Conservation (phyloP, 176 grass and related monocot genomes). For the Otatea glauca region DNA sequence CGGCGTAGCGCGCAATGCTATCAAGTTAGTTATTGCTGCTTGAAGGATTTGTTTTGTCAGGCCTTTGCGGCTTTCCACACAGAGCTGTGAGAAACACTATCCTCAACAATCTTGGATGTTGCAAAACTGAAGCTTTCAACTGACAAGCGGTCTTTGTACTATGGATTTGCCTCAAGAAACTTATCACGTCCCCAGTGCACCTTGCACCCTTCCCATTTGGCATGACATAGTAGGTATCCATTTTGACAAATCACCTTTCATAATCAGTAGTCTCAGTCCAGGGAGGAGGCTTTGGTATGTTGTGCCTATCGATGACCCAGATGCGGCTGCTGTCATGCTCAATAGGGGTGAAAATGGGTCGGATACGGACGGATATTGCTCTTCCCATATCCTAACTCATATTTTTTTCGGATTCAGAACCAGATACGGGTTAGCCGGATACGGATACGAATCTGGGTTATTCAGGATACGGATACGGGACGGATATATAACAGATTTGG, state of each 20-base stretch:
- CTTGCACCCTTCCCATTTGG: constrained; percentile 82
- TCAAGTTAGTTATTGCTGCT: too few relatives aligned
- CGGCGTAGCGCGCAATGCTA: too few relatives aligned
- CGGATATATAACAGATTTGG: too few relatives aligned
- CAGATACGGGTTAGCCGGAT: too few relatives aligned
- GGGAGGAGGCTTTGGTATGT: constrained; percentile 77
- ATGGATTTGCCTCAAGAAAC: constrained; percentile 73
- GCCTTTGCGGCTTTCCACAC: constrained; percentile 54
- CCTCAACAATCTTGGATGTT: constrained; percentile 68
- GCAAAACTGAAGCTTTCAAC: constrained; percentile 73
- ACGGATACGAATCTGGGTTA: too few relatives aligned
- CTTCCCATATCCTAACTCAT: too few relatives aligned
- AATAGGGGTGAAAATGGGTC: too few relatives aligned
- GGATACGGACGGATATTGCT: too few relatives aligned
- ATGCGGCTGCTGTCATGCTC: constrained; percentile 69
- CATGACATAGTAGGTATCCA: constrained; percentile 84
- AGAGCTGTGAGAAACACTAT: constrained; percentile 64
- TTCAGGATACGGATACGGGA: too few relatives aligned
- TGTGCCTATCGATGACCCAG: constrained; percentile 86
- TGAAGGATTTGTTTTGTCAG: too few relatives aligned
- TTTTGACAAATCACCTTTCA: constrained; percentile 84
- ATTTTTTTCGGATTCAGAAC: too few relatives aligned
- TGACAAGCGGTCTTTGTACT: constrained; percentile 66
- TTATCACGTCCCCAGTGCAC: constrained; percentile 64
- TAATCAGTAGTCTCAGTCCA: constrained; percentile 63